Evolutionary conservation across 805 yeast genomes (phyloP).

Genomic region (Starmerella sirachaensis): DNA sequence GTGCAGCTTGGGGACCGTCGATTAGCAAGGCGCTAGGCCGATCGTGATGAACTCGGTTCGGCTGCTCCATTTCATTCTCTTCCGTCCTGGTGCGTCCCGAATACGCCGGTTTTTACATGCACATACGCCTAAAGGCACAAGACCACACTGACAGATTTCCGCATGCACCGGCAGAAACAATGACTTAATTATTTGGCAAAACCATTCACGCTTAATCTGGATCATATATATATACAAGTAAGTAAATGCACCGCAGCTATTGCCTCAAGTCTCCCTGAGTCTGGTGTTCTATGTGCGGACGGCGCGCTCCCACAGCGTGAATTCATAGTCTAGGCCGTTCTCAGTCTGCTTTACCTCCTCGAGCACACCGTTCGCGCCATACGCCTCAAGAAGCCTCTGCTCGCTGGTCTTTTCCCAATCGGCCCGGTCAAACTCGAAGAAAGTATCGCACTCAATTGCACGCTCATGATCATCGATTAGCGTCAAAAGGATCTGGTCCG

Average conservation of each 20-base stretch:
- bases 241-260: too few relatives aligned
- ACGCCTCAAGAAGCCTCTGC: constrained; percentile 31
- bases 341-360: constrained; percentile 27
- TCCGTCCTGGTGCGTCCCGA: too few relatives aligned
- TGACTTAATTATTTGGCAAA: too few relatives aligned
- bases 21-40: constrained; percentile 64
- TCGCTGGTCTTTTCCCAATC: constrained; percentile 28
- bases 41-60: background rate
- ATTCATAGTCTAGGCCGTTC: constrained; percentile 44
- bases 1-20: constrained; percentile 53
- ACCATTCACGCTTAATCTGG: too few relatives aligned
- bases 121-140: too few relatives aligned
- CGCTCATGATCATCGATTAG: constrained; percentile 38
- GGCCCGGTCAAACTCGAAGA: constrained; percentile 32
- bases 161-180: too few relatives aligned
- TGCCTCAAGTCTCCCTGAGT: too few relatives aligned
- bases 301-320: constrained; percentile 39
- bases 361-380: constrained; percentile 27
- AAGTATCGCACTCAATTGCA: constrained; percentile 56
- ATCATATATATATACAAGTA: too few relatives aligned
- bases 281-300: too few relatives aligned
- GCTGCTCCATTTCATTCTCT: too few relatives aligned
- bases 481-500: constrained; percentile 54
- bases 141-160: too few relatives aligned
- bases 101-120: too few relatives aligned